phyloP scores from a whole-genome alignment of 2,329 filamentous ascomycete genomes.

The Rutstroemia sp. region DNA sequence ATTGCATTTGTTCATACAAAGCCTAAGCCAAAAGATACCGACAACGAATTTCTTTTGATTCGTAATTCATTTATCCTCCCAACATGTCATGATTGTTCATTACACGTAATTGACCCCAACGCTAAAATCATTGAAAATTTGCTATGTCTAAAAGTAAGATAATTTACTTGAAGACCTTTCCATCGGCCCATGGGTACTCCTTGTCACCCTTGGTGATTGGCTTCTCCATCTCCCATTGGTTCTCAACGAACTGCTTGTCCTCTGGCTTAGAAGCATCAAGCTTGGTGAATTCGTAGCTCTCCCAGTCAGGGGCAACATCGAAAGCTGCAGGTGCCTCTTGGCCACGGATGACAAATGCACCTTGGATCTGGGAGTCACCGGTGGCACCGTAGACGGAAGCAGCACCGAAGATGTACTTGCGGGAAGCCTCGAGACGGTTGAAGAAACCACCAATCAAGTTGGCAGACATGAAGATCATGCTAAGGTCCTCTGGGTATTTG shows the following conservation, averaged over 20 bases:
- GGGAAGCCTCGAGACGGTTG: conserved; percentile 89
- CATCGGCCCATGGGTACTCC: conserved; percentile 79
- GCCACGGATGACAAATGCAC: conserved; percentile 91
- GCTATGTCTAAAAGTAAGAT: conserved; percentile 7
- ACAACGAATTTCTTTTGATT: conserved; percentile 14
- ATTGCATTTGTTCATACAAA: conserved; percentile 3
- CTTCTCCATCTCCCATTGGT: conserved; percentile 90
- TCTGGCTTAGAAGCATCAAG: conserved; percentile 81
- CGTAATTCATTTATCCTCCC: conserved; percentile 3
- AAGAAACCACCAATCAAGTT: conserved; percentile 99
- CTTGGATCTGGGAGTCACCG: conserved; percentile 86
- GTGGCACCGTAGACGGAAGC: conserved; percentile 81
- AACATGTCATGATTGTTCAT: conserved; percentile 10
- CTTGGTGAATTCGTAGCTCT: conserved; percentile 96
- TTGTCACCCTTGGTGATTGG: conserved; percentile 74
- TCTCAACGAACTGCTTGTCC: conserved; percentile 79
- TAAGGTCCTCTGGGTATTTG: conserved; percentile 99
- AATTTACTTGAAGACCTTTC: conserved; percentile 98
- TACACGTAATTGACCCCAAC: conserved; percentile 11
- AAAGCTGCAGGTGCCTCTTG: conserved; percentile 82
- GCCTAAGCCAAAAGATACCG: conserved; percentile 16
- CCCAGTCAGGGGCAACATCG: conserved; percentile 93
- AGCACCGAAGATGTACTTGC: conserved; percentile 95
- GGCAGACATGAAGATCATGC: conserved; percentile 96
- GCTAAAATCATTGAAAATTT: conserved; percentile 18